These are phyloP conservation scores for Jamesozyma hellenica DNA, from an alignment of 805 yeast species.

Conservation along the genomic window DNA sequence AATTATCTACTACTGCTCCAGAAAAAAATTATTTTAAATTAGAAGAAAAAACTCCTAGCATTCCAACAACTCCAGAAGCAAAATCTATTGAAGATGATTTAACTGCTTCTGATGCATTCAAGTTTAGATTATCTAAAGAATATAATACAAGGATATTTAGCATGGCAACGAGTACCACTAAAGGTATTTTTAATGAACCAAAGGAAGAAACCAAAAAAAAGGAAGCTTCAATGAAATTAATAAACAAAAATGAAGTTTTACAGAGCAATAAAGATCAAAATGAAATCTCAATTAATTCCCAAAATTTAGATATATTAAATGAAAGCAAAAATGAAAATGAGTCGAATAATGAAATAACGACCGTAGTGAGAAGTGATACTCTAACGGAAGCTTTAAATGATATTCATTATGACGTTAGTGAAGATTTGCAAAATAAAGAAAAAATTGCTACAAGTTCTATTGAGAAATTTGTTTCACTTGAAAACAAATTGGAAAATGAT, in stretches of 20 bases:
- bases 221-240: no score
- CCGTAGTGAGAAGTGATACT: no score
- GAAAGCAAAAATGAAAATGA: no score
- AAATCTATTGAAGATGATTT: not conserved
- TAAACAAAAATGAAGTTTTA: not conserved
- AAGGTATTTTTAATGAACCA: conserved; percentile 20
- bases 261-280: no score
- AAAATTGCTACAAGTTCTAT: no score
- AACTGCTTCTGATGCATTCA: not conserved
- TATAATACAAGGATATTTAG: conserved; percentile 17
- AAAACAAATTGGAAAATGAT: no score
- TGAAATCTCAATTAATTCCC: not conserved
- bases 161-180: conserved; percentile 20
- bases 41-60: conserved; percentile 1
- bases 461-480: no score
- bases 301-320: not conserved
- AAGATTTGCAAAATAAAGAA: no score
- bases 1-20: conserved; percentile 13
- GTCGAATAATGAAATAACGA: no score
- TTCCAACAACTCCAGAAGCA: conserved; percentile 3
- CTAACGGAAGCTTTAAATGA: no score
- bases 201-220: no score
- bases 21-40: conserved; percentile 13
- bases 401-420: no score
- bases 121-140: conserved; percentile 3